Evolutionary conservation across 2,329 filamentous ascomycete genomes (phyloP).

Genomic region (Calonectria honghensis): DNA sequence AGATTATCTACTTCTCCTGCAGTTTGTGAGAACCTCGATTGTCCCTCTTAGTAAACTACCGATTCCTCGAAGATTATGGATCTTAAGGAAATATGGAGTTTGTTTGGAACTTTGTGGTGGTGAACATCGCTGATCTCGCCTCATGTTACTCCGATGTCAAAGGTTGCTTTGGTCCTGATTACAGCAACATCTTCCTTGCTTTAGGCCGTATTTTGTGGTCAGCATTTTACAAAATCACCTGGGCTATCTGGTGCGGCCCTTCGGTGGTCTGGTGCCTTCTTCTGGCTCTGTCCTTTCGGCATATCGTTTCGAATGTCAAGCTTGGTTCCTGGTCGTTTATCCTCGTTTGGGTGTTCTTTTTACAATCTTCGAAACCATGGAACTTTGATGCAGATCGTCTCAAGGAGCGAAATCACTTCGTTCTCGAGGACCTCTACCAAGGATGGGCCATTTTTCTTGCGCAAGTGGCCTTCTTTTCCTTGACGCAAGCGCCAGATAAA

Average conservation of each 20-base stretch:
- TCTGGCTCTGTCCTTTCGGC: constrained; percentile 26
- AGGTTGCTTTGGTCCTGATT: constrained; percentile 38
- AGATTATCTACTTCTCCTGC: neutral
- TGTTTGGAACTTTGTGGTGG: neutral
- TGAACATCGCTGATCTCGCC: constrained; percentile 1
- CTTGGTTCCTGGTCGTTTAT: neutral
- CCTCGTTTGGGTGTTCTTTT: constrained; percentile 24
- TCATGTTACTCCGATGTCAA: constrained; percentile 29
- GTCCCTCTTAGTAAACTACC: neutral
- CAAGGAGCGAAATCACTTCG: neutral
- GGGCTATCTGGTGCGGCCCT: constrained; percentile 8
- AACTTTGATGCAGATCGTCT: neutral
- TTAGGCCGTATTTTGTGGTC: constrained; percentile 22
- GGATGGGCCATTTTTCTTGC: constrained; percentile 1
- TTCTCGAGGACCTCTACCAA: neutral
- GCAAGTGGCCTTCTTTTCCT: constrained; percentile 13
- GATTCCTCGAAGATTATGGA: neutral
- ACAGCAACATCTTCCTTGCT: constrained; percentile 39
- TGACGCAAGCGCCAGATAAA: constrained; percentile 12
- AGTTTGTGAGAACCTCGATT: neutral
- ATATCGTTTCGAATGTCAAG: neutral
- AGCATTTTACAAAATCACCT: neutral
- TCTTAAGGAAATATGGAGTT: constrained; percentile 12
- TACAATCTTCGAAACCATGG: constrained; percentile 17
- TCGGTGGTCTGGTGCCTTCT: constrained; percentile 30